Evolutionary conservation across 371 early-diverging fungal species (phyloP), one percentile per base, ranked within the genome.

Genomic region (Lichtheimia ornata): DNA sequence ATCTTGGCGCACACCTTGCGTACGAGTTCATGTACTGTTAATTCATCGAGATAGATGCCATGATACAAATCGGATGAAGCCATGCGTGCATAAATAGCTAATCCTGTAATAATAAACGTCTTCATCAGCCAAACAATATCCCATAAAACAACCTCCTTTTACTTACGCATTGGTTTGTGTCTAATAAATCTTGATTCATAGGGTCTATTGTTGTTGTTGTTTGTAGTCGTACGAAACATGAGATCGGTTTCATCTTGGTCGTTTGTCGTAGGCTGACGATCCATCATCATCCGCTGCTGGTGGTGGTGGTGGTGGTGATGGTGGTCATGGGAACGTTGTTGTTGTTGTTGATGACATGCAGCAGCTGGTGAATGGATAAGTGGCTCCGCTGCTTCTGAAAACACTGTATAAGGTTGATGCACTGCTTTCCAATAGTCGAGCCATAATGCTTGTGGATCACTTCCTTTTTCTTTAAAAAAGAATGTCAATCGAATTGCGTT

Each of bases 21-120:
- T 9, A 70, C 67, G 22, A 86, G 53, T 12, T 82, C 74, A n/a
- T 63, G 53, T 4, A 79, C 67, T 1, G 81, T 82, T 3, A 71
- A 63, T 17, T 71, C 64, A 47, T 86, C 82, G 6, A 86, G 72
- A 57, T 86, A 86, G 17, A 84, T 67, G 1, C 84, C 86, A 11
- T 81, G 70, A 58, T 79, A 74, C 4, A 72, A 42, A 43, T 82
- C 83, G 24, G 71, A 35, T 35, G 35, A 35, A 9, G 9, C 11
- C 53, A 35, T 35, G 0, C 35, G 35, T 35, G 18, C 74, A 58
- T 80, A 85, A 12, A 85, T 67, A 44, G 83, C 77, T 0, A 83
- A 66, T 44, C 77, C 79, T 77, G 59, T 25, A 27, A 28, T 25
- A 51, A 20, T 41, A 11, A 50, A 58, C 25, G 40, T n/a, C n/a